Base-by-base conservation (phyloP, 73 alveolate genomes). In the Paramecium primaurelia region DNA sequence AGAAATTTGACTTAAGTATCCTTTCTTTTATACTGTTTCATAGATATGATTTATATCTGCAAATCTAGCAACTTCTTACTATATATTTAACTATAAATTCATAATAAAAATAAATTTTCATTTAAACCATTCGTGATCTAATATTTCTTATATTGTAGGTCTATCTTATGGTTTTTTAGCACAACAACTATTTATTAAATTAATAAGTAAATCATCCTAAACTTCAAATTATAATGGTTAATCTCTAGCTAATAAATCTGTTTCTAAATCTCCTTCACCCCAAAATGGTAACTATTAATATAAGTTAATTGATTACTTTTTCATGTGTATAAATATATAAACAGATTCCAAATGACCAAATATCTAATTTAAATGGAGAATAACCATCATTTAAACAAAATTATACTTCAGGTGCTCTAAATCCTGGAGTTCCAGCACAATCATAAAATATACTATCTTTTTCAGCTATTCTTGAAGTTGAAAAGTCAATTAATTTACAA, bases 401-500 rank as follows among this genome's bases (percentile, higher is more conserved):
- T 73, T 73, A 73, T 12, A 73, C 87, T 73, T 73, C 87, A 73
- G 87, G 87, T 14, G 87, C 60, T 38, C 87, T 73, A 73, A 73
- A 73, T 37, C 87, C 87, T 30, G 87, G 60, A 38, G 87, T 73
- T 34, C 87, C 87, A 36, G 87, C 87, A 37, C 87, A 73, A 73
- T 73, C 87, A 73, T 12, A 73, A 40, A 73, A 73, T 73, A 37
- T 73, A 73, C 59, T 37, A 30, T 40, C 87, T 40, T 32, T 20
- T 25, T 73, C 59, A 38, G 60, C 58, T 37, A 30, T 30, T 34
- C 87, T 11, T 30, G 87, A 34, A 2, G 87, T 73, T 16, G 87
- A 73, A 40, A 73, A 73, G 14, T 73, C 87, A 36, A 40, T 73
- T 30, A 73, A 73, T 73, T 73, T 73, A 9, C 58, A 37, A 22